Conservation (phyloP, 352 stramenopile genomes). For the Discostella stelligera region DNA sequence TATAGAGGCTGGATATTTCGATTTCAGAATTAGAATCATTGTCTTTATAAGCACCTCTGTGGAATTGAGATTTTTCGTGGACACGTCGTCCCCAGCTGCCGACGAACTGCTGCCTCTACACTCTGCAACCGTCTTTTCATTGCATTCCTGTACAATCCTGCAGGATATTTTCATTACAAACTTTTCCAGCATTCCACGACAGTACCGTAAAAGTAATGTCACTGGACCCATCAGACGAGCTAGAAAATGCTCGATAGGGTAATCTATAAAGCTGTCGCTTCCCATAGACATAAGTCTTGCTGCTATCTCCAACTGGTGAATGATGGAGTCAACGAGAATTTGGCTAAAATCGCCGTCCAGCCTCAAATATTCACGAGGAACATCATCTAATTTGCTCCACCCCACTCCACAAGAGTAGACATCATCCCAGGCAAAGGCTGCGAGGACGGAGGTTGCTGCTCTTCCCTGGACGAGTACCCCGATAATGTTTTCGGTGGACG, state of each 20-base stretch:
- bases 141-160: slow-evolving; percentile 17
- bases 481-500: slow-evolving; percentile 1
- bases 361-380: slow-evolving; percentile 29
- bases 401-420: slow-evolving; percentile 8
- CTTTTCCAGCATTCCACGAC: slow-evolving; percentile 34
- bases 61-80: slow-evolving; percentile 8
- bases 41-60: slow-evolving; percentile 38
- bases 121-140: background rate
- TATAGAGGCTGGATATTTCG: slow-evolving; percentile 43
- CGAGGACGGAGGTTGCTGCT: slow-evolving; percentile 46
- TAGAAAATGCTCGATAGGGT: slow-evolving; percentile 24
- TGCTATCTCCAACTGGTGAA: slow-evolving; percentile 35
- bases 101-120: background rate
- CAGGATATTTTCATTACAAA: slow-evolving; percentile 34
- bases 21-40: slow-evolving; percentile 43
- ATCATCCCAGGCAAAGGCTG: slow-evolving; percentile 52
- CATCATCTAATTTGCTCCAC: slow-evolving; percentile 5
- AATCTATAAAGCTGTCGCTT: slow-evolving; percentile 21
- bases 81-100: background rate
- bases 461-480: slow-evolving; percentile 30
- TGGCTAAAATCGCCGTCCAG: slow-evolving; percentile 43
- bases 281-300: slow-evolving; percentile 22
- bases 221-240: slow-evolving; percentile 42
- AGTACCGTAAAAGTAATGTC: slow-evolving; percentile 41
- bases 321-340: slow-evolving; percentile 33